Evolutionary conservation across 495 filamentous ascomycete genomes (phyloP), one percentile per base, ranked within the genome.

Genomic region (Podospora pseudocomata): DNA sequence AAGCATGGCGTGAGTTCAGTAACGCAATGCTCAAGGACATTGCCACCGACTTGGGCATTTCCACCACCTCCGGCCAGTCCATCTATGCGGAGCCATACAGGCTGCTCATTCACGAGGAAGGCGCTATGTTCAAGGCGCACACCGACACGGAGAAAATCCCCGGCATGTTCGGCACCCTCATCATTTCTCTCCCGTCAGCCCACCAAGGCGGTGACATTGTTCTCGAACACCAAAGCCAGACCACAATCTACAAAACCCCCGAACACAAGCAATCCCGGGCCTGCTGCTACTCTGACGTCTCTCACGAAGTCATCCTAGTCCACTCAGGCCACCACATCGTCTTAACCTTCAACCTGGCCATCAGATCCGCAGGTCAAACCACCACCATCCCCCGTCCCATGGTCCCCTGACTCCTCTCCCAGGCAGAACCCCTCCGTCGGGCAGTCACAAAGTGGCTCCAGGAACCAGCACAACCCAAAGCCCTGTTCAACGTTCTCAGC

Each of bases 101-200:
- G 69, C 69, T 87, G 70, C 73, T 87, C 15, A 65, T 89, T 4
- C 87, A 88, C 73, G 85, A 86, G 65, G 66, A 83, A 63, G 86
- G 84, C 0, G 82, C 85, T 0, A 79, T 85, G 66, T 86, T 86
- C 72, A 83, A 84, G 26, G 66, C 78, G 11, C 84, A 87, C 69
- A 80, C 78, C 67, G 86, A 88, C 62, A 68, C 82, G 0, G 84
- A 87, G 67, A 87, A 88, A 65, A 76, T 76, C 3, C 79, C 81
- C 18, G 81, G 84, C 3, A 86, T 88, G 81, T 87, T 88, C 69
- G 86, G 78, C 19, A 88, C 86, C 0, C 74, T 88, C n/a, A 81
- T 85, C 39, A 76, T 88, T 32, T 80, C 73, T 64, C 77, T 88
- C 2, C 86, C 87, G 0, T 87, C 84, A 0, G 67, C 76, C 23